Percentiles rank a stretch among this genome's conserved stretches.
Evolutionary conservation across 441 rosid genomes (phyloP).

Genomic region (Rhodomyrtus psidioides): DNA sequence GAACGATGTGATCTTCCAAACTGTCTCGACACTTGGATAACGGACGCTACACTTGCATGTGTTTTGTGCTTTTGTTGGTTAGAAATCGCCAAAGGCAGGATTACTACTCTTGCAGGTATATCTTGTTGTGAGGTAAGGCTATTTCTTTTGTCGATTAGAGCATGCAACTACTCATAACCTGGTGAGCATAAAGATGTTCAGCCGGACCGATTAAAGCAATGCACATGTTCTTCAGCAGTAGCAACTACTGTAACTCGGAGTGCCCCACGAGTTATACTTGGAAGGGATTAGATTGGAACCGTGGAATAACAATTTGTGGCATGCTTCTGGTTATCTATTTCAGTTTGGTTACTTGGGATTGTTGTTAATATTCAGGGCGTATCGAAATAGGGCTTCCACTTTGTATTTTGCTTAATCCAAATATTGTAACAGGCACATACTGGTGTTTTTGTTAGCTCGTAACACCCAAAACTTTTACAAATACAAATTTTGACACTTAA

Average conservation of each 20-base stretch:
- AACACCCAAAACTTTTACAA: neutral
- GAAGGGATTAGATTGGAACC: neutral
- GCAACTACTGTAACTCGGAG: neutral
- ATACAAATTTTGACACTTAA: neutral
- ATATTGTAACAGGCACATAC: neutral
- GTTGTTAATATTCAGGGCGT: neutral
- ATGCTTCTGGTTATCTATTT: neutral
- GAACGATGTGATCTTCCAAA: neutral
- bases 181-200: neutral
- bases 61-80: neutral
- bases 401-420: neutral
- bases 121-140: neutral
- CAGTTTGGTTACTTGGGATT: neutral
- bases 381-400: neutral
- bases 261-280: neutral
- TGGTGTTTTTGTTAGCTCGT: neutral
- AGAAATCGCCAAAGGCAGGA: neutral
- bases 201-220: neutral
- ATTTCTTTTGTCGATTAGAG: neutral
- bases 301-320: neutral
- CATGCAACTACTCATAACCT: neutral
- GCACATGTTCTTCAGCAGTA: neutral
- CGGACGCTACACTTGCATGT: neutral
- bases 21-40: neutral
- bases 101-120: neutral